A percentile compares a stretch with the other conserved stretches of the same genome.
Conservation (phyloP, 2,329 filamentous ascomycete genomes). For the Botrytis cinerea region DNA sequence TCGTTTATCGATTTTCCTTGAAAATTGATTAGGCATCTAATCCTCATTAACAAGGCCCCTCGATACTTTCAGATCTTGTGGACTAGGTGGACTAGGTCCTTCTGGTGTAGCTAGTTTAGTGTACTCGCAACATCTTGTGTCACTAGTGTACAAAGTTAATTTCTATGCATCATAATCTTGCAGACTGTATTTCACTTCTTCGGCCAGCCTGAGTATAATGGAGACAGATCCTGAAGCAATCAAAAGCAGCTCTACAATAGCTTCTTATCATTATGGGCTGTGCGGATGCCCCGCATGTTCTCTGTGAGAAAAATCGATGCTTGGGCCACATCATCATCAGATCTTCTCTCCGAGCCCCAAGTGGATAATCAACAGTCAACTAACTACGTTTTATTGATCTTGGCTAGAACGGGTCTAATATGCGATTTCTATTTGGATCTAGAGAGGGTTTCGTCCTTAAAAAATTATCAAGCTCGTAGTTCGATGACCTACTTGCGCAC, state of each 20-base stretch:
- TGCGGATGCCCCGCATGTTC: not conserved
- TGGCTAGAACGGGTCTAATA: not conserved
- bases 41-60: not conserved
- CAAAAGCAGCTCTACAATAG: no score
- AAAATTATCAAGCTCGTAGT: not conserved
- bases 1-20: not conserved
- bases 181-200: not conserved
- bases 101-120: not conserved
- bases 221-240: not conserved
- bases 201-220: not conserved
- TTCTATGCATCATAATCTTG: not conserved
- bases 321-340: not conserved
- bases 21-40: not conserved
- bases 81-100: not conserved
- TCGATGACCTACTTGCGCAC: not conserved
- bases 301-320: not conserved
- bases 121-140: not conserved
- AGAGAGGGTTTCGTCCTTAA: not conserved
- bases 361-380: constrained; percentile 1
- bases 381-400: not conserved
- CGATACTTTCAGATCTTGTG: not conserved
- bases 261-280: not conserved
- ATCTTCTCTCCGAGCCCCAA: not conserved
- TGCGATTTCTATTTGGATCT: not conserved
- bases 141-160: not conserved